These are phyloP conservation scores for Lumnitzera racemosa DNA, from an alignment of 345 rosid genomes.

Conservation along the genomic window DNA sequence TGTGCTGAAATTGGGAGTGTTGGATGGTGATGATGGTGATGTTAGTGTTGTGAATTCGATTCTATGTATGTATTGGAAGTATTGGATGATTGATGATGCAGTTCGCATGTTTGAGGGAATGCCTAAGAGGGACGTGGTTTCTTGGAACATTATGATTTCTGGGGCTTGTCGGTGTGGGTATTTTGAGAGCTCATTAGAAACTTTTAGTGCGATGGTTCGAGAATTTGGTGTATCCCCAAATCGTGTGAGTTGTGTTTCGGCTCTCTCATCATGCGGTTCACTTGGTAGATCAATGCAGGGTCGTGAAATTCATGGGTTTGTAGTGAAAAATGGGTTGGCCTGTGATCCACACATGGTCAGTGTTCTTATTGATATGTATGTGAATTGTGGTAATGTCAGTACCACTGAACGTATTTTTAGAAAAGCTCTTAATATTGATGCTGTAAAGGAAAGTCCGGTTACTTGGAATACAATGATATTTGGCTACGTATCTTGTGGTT, in stretches of 20 bases:
- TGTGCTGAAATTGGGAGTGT: conserved; percentile 24
- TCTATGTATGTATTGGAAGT: conserved; percentile 24
- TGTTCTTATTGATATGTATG: conserved; percentile 34
- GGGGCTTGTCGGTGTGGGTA: conserved; percentile 23
- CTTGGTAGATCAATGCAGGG: conserved; percentile 21
- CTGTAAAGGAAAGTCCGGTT: conserved; percentile 18
- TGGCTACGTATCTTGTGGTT: conserved; percentile 28
- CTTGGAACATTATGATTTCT: conserved; percentile 40
- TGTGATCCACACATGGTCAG: conserved; percentile 29
- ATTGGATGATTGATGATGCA: conserved; percentile 16
- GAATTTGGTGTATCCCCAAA: conserved; percentile 13
- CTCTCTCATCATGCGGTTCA: conserved; percentile 30
- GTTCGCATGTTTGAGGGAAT: conserved; percentile 29
- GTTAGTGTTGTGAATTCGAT: conserved; percentile 25
- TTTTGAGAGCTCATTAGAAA: conserved; percentile 14
- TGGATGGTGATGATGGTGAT: conserved; percentile 26
- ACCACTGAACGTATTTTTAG: conserved; percentile 24
- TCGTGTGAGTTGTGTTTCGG: conserved; percentile 25
- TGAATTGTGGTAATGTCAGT: conserved; percentile 34
- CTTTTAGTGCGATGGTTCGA: conserved; percentile 21
- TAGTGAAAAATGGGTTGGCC: conserved; percentile 21
- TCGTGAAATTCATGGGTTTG: conserved; percentile 31
- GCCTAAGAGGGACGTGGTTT: conserved; percentile 25
- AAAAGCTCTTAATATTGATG: conserved; percentile 10
- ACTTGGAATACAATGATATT: conserved; percentile 42